These are phyloP conservation scores for Talaromyces albobiverticillius DNA, from an alignment of 2,329 filamentous ascomycete genomes.

Conservation along the genomic window DNA sequence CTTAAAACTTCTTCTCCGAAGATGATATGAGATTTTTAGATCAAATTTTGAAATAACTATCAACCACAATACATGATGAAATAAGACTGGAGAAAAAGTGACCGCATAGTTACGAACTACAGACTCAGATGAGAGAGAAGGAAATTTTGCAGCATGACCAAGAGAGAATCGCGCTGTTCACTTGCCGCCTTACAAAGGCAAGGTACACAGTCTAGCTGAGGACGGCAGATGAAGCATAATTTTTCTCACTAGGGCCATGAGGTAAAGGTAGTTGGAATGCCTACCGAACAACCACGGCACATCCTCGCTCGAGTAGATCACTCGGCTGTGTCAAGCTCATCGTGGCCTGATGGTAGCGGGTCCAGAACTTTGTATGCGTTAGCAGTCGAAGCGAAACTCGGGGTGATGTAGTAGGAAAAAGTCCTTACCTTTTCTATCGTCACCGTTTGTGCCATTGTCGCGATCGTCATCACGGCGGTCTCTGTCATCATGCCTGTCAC, in stretches of 20 bases:
- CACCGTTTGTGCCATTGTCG: constrained; percentile 76
- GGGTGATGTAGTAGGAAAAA: constrained; percentile 13
- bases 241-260: background rate
- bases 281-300: constrained; percentile 12
- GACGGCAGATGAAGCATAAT: background rate
- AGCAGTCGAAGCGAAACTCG: constrained; percentile 5
- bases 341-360: constrained; percentile 77
- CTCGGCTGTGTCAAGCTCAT: constrained; percentile 95
- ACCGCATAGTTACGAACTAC: background rate
- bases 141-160: background rate
- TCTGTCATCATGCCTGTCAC: constrained; percentile 57
- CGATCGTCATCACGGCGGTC: constrained; percentile 69
- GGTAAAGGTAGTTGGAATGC: constrained; percentile 12
- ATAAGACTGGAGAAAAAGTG: background rate
- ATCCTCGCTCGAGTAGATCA: constrained; percentile 37
- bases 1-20: background rate
- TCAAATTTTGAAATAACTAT: background rate
- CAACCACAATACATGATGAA: background rate
- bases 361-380: constrained; percentile 54
- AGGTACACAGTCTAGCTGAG: background rate
- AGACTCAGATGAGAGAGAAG: background rate
- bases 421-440: constrained; percentile 79
- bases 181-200: constrained; percentile 19
- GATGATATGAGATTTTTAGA: background rate
- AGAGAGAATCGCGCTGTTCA: background rate